Evolutionary conservation across 2,329 filamentous ascomycete genomes (phyloP), one percentile per base, ranked within the genome.

Genomic region (Hansfordia pulvinata): DNA sequence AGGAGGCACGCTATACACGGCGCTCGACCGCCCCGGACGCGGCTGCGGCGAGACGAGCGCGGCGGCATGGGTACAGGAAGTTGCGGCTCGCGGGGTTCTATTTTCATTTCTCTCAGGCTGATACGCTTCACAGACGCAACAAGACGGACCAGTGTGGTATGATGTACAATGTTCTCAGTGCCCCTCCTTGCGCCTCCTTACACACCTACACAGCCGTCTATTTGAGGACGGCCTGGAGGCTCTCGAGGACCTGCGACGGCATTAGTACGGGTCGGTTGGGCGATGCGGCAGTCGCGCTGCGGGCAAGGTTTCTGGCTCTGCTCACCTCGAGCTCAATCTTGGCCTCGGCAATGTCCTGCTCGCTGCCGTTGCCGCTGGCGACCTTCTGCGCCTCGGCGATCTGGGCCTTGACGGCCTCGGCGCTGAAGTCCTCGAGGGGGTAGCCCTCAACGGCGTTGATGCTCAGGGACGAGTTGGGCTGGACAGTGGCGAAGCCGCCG

Each of bases 401-500:
- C 67, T 94, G 88, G 51, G 78, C 73, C 52, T 72, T 74, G 56
- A 98, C 82, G 41, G 82, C 76, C 37, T 96, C 90, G 42, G 75
- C 64, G 69, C 82, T 93, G 70, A 98, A 98, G 52, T 94, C 85
- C 61, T 96, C 90, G 32, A 98, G 62, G 37, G 88, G 67, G 68
- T 76, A 96, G 33, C 82, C 90, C 69, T 98, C 90, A 35, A 93
- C 82, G 43, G 90, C 86, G 64, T 96, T 98, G 70, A 98, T 93
- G 79, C 83, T 94, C 58, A 98, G 68, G 49, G 76, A 61, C 20
- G 86, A 96, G 68, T 85, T 77, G 51, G 90, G 90, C 69, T 98
- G 90, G 35, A 98, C 85, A 46, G 90, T 77, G 47, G 90, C 90
- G 52, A 98, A 98, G 43, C 90, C 90, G 52, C 90, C 90, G 39